These are phyloP conservation scores for Hirschfeldia incana DNA, from an alignment of 345 rosid species.

Conservation along the genomic window DNA sequence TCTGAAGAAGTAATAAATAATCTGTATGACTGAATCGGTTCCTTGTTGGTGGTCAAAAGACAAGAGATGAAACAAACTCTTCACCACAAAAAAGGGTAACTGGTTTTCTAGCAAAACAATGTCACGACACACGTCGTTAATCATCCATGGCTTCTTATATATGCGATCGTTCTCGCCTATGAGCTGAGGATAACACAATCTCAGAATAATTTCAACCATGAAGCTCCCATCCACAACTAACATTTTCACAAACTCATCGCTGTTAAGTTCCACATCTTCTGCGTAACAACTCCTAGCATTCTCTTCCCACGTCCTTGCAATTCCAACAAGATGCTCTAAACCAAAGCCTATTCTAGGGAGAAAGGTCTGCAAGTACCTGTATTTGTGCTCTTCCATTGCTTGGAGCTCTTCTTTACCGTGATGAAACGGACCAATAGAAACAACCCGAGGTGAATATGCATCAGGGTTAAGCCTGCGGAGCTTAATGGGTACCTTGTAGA, in stretches of 20 bases:
- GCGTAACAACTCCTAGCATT: neutral
- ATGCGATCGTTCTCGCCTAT: neutral
- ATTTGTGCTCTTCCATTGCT: neutral
- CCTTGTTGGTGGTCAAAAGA: neutral
- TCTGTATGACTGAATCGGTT: neutral
- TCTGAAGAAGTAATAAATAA: neutral
- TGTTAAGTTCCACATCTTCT: neutral
- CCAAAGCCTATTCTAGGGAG: neutral
- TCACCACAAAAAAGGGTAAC: neutral
- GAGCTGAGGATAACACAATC: no score
- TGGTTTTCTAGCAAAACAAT: neutral
- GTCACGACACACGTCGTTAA: neutral
- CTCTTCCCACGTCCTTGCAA: neutral
- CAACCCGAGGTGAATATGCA: slow-evolving; percentile 26
- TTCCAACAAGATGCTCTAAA: neutral
- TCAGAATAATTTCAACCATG: no score
- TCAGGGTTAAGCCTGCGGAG: slow-evolving; percentile 26
- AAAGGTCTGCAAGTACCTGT: neutral
- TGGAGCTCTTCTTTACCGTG: neutral
- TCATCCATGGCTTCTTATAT: neutral
- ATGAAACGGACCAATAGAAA: neutral
- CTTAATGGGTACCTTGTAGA: slow-evolving; percentile 34
- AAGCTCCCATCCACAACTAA: neutral
- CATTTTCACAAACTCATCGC: neutral
- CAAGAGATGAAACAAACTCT: neutral